Evolutionary conservation across 2,329 filamentous ascomycete genomes (phyloP).

Genomic region (Aspergillus floridensis): DNA sequence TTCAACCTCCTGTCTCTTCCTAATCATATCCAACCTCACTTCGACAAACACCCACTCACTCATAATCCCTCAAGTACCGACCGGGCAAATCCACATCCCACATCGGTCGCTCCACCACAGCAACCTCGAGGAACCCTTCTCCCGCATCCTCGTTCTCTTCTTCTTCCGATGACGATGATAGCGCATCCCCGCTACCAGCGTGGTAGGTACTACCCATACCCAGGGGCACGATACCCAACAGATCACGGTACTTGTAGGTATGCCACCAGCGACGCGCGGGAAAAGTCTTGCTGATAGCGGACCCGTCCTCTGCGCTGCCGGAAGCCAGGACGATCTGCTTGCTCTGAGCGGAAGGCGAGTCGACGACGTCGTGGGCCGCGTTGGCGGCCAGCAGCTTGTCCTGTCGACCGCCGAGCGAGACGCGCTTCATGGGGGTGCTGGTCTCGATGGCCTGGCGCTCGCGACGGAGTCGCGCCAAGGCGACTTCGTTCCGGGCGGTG

Average conservation of each 20-base stretch:
- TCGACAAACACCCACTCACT: background rate
- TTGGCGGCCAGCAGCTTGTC: conserved; percentile 13
- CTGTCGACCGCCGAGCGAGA: conserved; percentile 9
- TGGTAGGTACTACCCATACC: conserved; percentile 22
- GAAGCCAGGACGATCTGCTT: conserved; percentile 24
- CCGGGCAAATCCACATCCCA: conserved; percentile 79
- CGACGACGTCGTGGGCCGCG: conserved; percentile 3
- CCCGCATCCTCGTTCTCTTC: conserved; percentile 28
- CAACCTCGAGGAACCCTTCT: conserved; percentile 62
- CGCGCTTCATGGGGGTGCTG: conserved; percentile 21
- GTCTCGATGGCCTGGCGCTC: conserved; percentile 21
- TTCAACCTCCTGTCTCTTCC: no score
- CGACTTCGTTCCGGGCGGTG: conserved; percentile 28
- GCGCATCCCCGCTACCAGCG: conserved; percentile 27
- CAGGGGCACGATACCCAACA: conserved; percentile 70
- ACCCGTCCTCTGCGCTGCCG: conserved; percentile 16
- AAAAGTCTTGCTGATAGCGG: conserved; percentile 18
- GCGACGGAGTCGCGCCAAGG: conserved; percentile 33
- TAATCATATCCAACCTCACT: no score
- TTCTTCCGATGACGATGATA: conserved; percentile 4
- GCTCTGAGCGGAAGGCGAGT: conserved; percentile 17
- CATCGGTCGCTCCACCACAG: conserved; percentile 79
- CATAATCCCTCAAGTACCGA: conserved; percentile 31
- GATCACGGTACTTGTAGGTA: conserved; percentile 91
- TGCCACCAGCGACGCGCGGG: conserved; percentile 59